Evolutionary conservation across 805 yeast genomes (phyloP).

Genomic region (Ogataea paraovalis): DNA sequence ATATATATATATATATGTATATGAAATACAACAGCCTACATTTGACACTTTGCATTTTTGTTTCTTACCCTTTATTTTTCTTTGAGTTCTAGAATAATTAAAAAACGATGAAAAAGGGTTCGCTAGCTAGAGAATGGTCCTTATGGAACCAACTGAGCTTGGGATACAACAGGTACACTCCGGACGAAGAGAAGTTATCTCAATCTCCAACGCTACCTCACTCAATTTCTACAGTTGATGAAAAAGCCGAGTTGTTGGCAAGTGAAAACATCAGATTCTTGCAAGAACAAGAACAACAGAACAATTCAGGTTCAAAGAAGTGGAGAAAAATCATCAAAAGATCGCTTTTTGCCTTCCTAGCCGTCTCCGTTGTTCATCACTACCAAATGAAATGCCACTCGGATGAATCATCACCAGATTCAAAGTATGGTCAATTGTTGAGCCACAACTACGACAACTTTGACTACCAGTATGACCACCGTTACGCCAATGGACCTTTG

Average conservation of each 20-base stretch:
- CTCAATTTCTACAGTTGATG: background rate
- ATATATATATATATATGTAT: too few species aligned
- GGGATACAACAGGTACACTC: constrained; percentile 3
- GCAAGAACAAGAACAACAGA: background rate
- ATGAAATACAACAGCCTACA: too few species aligned
- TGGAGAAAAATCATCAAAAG: background rate
- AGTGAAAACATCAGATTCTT: background rate
- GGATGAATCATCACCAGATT: background rate
- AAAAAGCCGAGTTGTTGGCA: background rate
- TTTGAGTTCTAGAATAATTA: background rate
- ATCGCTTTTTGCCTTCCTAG: background rate
- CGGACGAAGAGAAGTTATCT: background rate
- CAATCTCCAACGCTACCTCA: too few species aligned
- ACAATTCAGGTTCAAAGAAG: background rate
- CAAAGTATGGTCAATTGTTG: background rate
- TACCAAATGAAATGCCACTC: background rate
- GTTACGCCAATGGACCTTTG: background rate
- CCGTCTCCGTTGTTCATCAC: background rate
- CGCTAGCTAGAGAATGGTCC: constrained; percentile 32
- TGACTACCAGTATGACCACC: background rate
- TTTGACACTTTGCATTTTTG: too few species aligned
- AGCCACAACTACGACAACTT: background rate
- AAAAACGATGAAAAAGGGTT: constrained; percentile 21
- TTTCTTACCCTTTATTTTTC: background rate
- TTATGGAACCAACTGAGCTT: constrained; percentile 30